A percentile compares a stretch with the other conserved stretches of the same genome.
Conservation (phyloP, 2,329 filamentous ascomycete species). For the Exophiala sp. region DNA sequence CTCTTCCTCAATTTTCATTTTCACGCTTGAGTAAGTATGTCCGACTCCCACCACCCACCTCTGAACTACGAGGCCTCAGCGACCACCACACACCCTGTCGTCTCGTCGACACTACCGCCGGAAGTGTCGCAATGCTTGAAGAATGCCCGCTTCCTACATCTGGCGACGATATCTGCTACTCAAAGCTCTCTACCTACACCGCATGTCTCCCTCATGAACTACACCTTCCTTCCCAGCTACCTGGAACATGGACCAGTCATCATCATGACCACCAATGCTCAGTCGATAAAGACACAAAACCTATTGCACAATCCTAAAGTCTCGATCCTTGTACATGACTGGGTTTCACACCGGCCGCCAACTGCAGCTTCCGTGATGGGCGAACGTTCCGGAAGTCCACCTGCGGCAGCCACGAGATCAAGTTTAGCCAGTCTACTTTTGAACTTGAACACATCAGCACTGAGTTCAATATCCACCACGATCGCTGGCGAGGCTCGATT, state of each 20-base stretch:
- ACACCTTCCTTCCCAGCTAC: constrained; percentile 76
- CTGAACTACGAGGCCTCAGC: constrained; percentile 73
- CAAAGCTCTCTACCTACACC: constrained; percentile 62
- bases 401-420: constrained; percentile 61
- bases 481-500: constrained; percentile 85
- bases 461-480: constrained; percentile 86
- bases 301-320: constrained; percentile 80
- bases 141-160: constrained; percentile 94
- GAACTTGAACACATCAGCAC: constrained; percentile 83
- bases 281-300: constrained; percentile 69
- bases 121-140: constrained; percentile 89
- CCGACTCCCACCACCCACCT: constrained; percentile 57
- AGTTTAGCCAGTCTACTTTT: constrained; percentile 78
- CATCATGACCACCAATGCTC: constrained; percentile 85
- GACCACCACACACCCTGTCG: constrained; percentile 67
- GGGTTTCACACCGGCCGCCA: constrained; percentile 88
- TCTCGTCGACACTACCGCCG: constrained; percentile 66
- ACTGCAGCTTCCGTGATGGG: constrained; percentile 56
- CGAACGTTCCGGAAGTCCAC: constrained; percentile 57
- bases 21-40: constrained; percentile 32
- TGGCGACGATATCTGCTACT: constrained; percentile 67
- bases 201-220: constrained; percentile 97
- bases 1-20: no score
- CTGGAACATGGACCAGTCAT: constrained; percentile 64
- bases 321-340: constrained; percentile 94